phyloP scores from a whole-genome alignment of 2,329 filamentous ascomycete species.

The Clarireedia paspali region DNA sequence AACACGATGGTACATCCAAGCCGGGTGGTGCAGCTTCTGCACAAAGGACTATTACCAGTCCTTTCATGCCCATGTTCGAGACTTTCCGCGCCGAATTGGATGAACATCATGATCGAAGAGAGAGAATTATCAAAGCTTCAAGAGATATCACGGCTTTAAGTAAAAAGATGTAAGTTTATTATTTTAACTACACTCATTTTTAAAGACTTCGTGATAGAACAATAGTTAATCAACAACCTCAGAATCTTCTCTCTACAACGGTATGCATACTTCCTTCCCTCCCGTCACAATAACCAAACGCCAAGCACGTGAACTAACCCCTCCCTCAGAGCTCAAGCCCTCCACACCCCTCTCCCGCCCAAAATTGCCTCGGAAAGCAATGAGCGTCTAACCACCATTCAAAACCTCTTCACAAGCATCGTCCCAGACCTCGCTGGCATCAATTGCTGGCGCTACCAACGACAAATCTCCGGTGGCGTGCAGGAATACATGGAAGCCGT shows the following conservation, averaged over 20 bases:
- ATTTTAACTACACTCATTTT: neutral
- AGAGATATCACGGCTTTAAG: slow-evolving; percentile 88
- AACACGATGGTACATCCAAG: slow-evolving; percentile 9
- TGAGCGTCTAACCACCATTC: slow-evolving; percentile 63
- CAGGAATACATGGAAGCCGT: slow-evolving; percentile 94
- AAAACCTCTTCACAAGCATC: slow-evolving; percentile 58
- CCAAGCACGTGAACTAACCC: neutral
- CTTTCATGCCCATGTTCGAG: slow-evolving; percentile 72
- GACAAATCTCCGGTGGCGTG: slow-evolving; percentile 68
- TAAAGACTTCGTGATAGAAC: neutral
- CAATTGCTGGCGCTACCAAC: slow-evolving; percentile 75
- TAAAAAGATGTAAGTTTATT: slow-evolving; percentile 77
- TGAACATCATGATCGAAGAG: slow-evolving; percentile 86
- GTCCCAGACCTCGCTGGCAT: slow-evolving; percentile 67
- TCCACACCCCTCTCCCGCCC: slow-evolving; percentile 55
- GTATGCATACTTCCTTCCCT: slow-evolving; percentile 34
- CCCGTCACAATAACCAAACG: neutral
- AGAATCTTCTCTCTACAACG: slow-evolving; percentile 82
- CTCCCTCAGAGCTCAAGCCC: slow-evolving; percentile 50
- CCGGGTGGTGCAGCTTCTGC: slow-evolving; percentile 37
- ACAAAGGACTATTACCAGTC: slow-evolving; percentile 36
- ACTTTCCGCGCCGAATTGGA: slow-evolving; percentile 81
- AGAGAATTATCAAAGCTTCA: slow-evolving; percentile 83
- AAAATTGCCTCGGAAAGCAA: slow-evolving; percentile 64
- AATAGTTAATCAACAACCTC: slow-evolving; percentile 17